Conservation (phyloP, 306 rosid genomes). For the Sesbania bispinosa region DNA sequence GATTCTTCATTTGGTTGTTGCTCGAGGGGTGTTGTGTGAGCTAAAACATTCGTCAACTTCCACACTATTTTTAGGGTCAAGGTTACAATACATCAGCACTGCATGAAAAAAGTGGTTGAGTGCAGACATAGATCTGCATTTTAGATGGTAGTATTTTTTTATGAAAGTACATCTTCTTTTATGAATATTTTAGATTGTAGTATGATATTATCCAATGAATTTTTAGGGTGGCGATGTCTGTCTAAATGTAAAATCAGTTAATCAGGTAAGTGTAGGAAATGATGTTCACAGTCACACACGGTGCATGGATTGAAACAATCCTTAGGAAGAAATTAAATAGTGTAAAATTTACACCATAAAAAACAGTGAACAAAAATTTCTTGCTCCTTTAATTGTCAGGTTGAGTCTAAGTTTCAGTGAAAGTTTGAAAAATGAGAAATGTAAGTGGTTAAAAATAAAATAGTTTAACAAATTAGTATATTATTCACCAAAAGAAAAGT, state of each 20-base stretch:
- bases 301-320: neutral
- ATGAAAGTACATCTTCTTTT: too few species aligned
- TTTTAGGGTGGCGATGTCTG: neutral
- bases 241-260: neutral
- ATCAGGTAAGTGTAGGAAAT: neutral
- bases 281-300: neutral
- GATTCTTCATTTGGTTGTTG: slow-evolving; percentile 8
- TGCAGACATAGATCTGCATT: neutral
- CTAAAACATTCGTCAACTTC: slow-evolving; percentile 5
- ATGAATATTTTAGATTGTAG: neutral
- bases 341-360: neutral
- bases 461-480: too few species aligned
- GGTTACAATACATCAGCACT: neutral
- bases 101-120: neutral
- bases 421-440: neutral
- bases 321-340: neutral
- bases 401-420: neutral
- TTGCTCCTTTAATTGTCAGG: neutral
- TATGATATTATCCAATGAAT: neutral
- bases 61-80: slow-evolving; percentile 1
- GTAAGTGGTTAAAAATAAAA: too few species aligned
- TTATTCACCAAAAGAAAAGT: too few species aligned
- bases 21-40: neutral
- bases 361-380: neutral
- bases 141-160: neutral